Evolutionary conservation across 257 asterid species (phyloP).

Genomic region (Schizonepeta tenuifolia): DNA sequence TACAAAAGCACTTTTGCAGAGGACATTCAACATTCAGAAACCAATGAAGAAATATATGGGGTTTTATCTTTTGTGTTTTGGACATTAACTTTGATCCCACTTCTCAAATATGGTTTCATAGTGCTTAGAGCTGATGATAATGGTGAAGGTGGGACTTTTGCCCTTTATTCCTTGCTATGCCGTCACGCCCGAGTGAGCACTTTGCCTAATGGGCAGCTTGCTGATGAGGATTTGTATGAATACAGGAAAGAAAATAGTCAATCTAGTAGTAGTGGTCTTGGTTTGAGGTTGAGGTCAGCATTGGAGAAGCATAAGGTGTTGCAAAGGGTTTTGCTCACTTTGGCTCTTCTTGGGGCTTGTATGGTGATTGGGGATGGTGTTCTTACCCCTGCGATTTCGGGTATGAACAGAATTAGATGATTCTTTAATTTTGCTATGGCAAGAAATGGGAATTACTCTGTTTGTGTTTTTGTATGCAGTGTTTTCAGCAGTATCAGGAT

Average conservation of each 20-base stretch:
- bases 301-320: constrained; percentile 69
- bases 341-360: constrained; percentile 92
- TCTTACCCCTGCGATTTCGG: constrained; percentile 95
- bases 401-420: constrained; percentile 32
- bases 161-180: constrained; percentile 78
- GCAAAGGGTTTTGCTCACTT: constrained; percentile 65
- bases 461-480: constrained; percentile 59
- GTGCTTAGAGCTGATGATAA: constrained; percentile 93
- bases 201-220: constrained; percentile 86
- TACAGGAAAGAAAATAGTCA: constrained; percentile 59
- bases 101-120: constrained; percentile 78
- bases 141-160: constrained; percentile 98
- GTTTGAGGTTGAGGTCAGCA: constrained; percentile 67
- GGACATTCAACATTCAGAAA: constrained; percentile 87
- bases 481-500: constrained; percentile 94
- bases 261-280: constrained; percentile 48
- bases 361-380: constrained; percentile 99
- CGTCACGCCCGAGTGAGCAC: constrained; percentile 83
- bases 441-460: not conserved
- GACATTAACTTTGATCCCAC: constrained; percentile 87
- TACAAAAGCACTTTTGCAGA: constrained; percentile 97
- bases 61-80: constrained; percentile 87
- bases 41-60: constrained; percentile 89
- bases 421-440: not conserved
- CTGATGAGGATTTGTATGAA: constrained; percentile 82